A percentile compares a stretch with the other conserved stretches of the same genome.
These are phyloP conservation scores for Penicillium waksmanii DNA, from an alignment of 495 filamentous ascomycete species.

Conservation along the genomic window DNA sequence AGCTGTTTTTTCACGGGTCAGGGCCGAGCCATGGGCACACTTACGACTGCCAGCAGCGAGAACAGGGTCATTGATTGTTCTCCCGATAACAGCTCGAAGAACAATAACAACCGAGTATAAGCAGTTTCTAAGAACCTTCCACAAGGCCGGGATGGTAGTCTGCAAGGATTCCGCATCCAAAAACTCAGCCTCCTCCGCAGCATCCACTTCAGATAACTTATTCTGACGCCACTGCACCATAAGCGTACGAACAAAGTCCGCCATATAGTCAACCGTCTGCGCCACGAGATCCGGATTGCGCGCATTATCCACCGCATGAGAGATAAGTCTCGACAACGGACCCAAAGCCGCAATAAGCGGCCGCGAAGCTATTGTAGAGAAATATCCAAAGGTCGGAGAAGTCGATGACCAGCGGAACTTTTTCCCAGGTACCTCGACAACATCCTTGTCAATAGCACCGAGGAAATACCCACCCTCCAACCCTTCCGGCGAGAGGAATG, in stretches of 20 bases:
- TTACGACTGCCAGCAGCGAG: constrained; percentile 60
- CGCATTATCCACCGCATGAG: constrained; percentile 71
- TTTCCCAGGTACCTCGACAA: constrained; percentile 62
- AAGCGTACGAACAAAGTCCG: constrained; percentile 70
- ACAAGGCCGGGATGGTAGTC: constrained; percentile 74
- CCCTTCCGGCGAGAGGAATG: constrained; percentile 72
- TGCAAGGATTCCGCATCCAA: constrained; percentile 71
- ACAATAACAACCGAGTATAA: constrained; percentile 81
- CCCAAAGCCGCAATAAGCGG: constrained; percentile 81
- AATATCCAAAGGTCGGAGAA: constrained; percentile 60
- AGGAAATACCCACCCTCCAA: constrained; percentile 85
- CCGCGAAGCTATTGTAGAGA: constrained; percentile 59
- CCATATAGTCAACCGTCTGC: constrained; percentile 69
- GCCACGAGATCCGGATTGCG: constrained; percentile 63
- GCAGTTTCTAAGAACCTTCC: constrained; percentile 78
- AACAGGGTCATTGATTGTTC: constrained; percentile 60
- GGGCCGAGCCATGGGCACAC: constrained; percentile 26
- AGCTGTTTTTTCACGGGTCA: neutral
- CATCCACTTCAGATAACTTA: constrained; percentile 82
- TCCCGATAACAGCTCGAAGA: constrained; percentile 71
- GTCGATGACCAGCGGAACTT: constrained; percentile 73
- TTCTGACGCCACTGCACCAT: constrained; percentile 82
- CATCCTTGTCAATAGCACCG: constrained; percentile 73
- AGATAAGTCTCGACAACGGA: constrained; percentile 74
- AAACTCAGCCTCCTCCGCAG: constrained; percentile 69